A percentile compares a stretch with the other conserved stretches of the same genome.
Evolutionary conservation across 768 basidiomycete genomes (phyloP).

Genomic region (Artomyces pyxidatus): DNA sequence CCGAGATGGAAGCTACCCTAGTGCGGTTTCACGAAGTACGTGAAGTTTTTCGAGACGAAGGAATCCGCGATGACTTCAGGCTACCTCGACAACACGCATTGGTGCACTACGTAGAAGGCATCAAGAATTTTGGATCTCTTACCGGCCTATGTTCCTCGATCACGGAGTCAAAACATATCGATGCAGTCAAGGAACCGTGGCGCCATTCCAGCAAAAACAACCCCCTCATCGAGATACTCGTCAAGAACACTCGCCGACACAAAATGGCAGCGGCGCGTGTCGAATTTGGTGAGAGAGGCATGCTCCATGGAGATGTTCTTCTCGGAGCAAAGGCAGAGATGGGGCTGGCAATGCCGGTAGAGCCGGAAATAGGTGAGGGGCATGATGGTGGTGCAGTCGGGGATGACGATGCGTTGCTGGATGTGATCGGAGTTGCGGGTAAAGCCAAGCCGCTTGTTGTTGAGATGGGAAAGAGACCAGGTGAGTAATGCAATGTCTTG

Average conservation of each 20-base stretch:
- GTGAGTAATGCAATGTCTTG: too few species aligned
- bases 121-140: not conserved
- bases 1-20: conserved; percentile 2
- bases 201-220: not conserved
- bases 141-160: conserved; percentile 3
- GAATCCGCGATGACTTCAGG: conserved; percentile 15
- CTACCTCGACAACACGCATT: conserved; percentile 20
- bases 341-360: too few species aligned
- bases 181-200: conserved; percentile 4
- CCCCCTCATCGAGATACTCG: not conserved
- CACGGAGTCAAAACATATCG: conserved; percentile 4
- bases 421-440: too few species aligned
- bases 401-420: too few species aligned
- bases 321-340: too few species aligned
- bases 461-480: not conserved
- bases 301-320: not conserved
- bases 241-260: not conserved
- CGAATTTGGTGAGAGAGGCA: not conserved
- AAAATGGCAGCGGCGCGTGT: conserved; percentile 1
- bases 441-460: not conserved
- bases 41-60: conserved; percentile 10
- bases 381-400: too few species aligned
- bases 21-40: conserved; percentile 8
- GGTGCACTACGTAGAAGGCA: not conserved
- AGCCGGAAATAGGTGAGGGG: too few species aligned